Evolutionary conservation across 169 alveolate species (phyloP), one percentile per base, ranked within the genome.

Genomic region (Cryptosporidium bovis): DNA sequence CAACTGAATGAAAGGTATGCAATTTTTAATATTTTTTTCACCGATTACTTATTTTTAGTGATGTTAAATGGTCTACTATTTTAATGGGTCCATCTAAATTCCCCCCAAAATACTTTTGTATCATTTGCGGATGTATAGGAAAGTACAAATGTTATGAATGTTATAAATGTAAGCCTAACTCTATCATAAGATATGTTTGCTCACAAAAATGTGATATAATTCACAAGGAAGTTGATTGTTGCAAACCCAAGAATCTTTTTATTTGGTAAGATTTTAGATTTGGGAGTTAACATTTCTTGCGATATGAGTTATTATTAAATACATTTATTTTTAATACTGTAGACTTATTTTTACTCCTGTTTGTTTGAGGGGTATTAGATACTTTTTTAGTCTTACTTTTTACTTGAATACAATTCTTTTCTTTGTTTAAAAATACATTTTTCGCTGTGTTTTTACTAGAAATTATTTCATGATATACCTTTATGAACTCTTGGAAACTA

Each of bases 151-250:
- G 87, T 29, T 77, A 77, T 60, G 24, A 77, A 46, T 77, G 87
- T 53, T 77, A 36, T 46, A 77, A 56, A 44, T 60, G 77, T 48
- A 77, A 66, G 48, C 71, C 87, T 31, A 77, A 77, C 71, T 48
- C 69, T 2, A 60, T 77, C 60, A 66, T 60, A 60, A 77, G 87
- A 77, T 77, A 77, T 77, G 71, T 77, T 60, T 77, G 87, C 33
- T 77, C 87, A 55, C 62, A 24, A 6, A 56, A 62, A 56, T 77
- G 87, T 77, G 56, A 77, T 36, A 44, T 46, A 10, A 44, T 77
- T 56, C 87, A 77, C 46, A 56, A 62, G 56, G 87, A 77, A 60
- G 69, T 77, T 29, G 87, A 77, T 62, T 77, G 87, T 44, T 56
- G 87, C 20, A 77, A 77, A 46, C 87, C 87, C 6, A 77, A 62